Evolutionary conservation across 495 filamentous ascomycete species (phyloP).

Genomic region (Penicillium daleae): DNA sequence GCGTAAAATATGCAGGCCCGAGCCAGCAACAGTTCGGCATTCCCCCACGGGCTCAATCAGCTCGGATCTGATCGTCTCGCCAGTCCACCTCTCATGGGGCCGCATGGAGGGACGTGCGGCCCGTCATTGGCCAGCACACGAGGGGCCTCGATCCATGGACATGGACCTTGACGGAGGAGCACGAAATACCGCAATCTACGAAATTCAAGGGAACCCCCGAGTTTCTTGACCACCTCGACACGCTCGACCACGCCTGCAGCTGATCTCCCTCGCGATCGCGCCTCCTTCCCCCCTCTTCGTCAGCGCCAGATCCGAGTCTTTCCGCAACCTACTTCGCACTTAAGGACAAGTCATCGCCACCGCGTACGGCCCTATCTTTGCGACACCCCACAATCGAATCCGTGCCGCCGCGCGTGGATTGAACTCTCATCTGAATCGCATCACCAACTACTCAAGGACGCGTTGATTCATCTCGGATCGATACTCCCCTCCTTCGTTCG

Average conservation of each 20-base stretch:
- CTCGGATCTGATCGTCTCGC: constrained; percentile 10
- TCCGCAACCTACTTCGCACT: constrained; percentile 5
- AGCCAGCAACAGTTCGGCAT: background rate
- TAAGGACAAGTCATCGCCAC: constrained; percentile 21
- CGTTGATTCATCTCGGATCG: constrained; percentile 24
- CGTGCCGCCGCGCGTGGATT: constrained; percentile 16
- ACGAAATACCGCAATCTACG: constrained; percentile 11
- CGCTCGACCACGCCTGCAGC: constrained; percentile 4
- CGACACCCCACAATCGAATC: constrained; percentile 26
- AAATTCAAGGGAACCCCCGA: background rate
- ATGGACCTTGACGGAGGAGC: constrained; percentile 18
- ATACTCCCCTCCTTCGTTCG: constrained; percentile 9
- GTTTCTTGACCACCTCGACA: constrained; percentile 6
- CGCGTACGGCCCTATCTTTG: constrained; percentile 22
- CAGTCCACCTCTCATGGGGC: constrained; percentile 37
- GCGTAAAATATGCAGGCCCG: background rate
- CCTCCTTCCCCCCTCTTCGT: background rate
- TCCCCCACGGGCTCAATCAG: constrained; percentile 10
- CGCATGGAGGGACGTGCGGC: constrained; percentile 46
- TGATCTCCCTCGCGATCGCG: background rate
- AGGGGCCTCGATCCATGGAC: constrained; percentile 20
- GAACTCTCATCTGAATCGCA: background rate
- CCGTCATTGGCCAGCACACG: constrained; percentile 38
- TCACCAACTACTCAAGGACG: constrained; percentile 7
- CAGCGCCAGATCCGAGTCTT: background rate